Base-by-base conservation (phyloP, 139 green algal genomes). In the Coelastrella sp. region DNA sequence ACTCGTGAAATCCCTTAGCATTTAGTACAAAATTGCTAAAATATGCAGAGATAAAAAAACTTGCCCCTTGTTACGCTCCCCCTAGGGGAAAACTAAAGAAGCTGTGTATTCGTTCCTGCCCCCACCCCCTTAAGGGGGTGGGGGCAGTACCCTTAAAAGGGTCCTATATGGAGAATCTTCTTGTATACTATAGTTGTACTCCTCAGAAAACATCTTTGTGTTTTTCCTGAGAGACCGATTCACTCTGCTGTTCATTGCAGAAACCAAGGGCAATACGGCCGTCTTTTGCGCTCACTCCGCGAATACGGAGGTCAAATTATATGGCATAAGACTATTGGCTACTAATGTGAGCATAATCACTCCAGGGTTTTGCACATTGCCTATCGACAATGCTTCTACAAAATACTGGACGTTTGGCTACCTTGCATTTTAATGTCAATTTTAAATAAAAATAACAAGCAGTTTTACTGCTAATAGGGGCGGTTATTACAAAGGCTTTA, bases 381-480 rank as follows among this genome's bases (percentile, higher is more conserved):
- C 67, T 76, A 57, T 34, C 67, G 15, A 76, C 67, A 76, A 76
- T 76, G 35, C 67, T 76, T 76, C 67, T 35, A 57, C 5, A 57
- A 76, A 57, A 53, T 45, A 34, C 67, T 76, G 67, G 67, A 76
- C 67, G 67, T 76, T 76, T 57, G 67, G 67, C 35, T 76, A 76
- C 67, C 67, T 76, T 76, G 67, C 67, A 76, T 76, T 78, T 85
- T 85, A 88, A 80, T 76, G 73, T 30, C 13, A 38, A 21, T 32
- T 66, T 67, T 80, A 43, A 76, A 67, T 30, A 84, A 67, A 76
- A 76, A 27, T 69, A 15, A 81, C 83, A 86, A 88, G 82, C 78
- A 66, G 41, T 86, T 80, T 77, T 86, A 75, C 69, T 32, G 4
- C 35, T 63, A 66, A 71, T 35, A 74, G n/a, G 51, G 57, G 34